Conservation (phyloP, 2,329 filamentous ascomycete species). For the Drechslerella dactyloides region DNA sequence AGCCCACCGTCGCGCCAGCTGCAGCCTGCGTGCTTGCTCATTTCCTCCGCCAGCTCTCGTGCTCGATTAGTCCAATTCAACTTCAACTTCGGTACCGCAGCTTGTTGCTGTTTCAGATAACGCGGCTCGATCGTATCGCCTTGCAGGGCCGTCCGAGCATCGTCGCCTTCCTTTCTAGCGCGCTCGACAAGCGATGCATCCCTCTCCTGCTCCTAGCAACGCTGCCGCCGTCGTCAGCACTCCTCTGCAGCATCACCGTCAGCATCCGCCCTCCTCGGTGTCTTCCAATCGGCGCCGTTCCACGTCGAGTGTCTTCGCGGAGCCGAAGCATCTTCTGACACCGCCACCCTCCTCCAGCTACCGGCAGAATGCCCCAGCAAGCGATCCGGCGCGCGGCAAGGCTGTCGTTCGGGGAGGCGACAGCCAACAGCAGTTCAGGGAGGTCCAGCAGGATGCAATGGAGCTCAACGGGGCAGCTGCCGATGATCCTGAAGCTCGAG, state of each 20-base stretch:
- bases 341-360: neutral
- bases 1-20: neutral
- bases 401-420: neutral
- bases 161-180: constrained; percentile 4
- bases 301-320: constrained; percentile 34
- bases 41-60: neutral
- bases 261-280: neutral
- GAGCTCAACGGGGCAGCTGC: constrained; percentile 19
- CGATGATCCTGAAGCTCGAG: constrained; percentile 30
- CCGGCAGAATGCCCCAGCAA: constrained; percentile 2
- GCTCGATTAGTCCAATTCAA: neutral
- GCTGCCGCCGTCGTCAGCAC: neutral
- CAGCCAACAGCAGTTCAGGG: constrained; percentile 21
- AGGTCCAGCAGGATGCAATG: constrained; percentile 42
- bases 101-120: constrained; percentile 2
- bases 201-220: neutral
- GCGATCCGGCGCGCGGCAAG: constrained; percentile 14
- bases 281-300: constrained; percentile 31
- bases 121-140: neutral
- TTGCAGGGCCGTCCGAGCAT: constrained; percentile 1
- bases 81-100: neutral
- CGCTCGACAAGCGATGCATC: constrained; percentile 3
- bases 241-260: neutral
- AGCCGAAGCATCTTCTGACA: constrained; percentile 6
- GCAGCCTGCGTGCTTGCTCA: neutral